Evolutionary conservation across 306 rosid genomes (phyloP).

Genomic region (Biancaea sappan): DNA sequence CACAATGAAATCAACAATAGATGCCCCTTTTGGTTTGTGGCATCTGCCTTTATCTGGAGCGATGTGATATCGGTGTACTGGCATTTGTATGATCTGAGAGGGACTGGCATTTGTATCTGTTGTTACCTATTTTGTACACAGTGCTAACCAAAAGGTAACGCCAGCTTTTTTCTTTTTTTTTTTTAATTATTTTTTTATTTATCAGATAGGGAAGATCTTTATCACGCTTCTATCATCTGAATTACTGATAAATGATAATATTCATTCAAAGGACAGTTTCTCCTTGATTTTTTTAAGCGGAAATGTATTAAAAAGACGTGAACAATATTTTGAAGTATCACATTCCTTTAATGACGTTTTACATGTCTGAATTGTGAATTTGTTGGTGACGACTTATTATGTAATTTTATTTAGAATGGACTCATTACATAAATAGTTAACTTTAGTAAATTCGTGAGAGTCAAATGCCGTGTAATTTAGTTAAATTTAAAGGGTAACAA

Average conservation of each 20-base stretch:
- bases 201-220: neutral
- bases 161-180: neutral
- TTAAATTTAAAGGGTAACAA: too few species aligned
- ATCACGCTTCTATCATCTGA: neutral
- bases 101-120: constrained; percentile 3
- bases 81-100: too few species aligned
- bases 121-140: constrained; percentile 31
- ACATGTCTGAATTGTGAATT: neutral
- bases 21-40: neutral
- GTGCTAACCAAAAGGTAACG: constrained; percentile 8
- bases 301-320: neutral
- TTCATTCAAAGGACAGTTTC: too few species aligned
- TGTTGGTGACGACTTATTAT: too few species aligned
- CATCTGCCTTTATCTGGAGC: neutral
- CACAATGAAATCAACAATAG: neutral
- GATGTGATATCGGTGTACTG: constrained; percentile 20
- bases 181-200: too few species aligned
- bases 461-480: too few species aligned
- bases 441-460: too few species aligned
- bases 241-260: neutral
- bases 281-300: neutral
- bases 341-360: too few species aligned
- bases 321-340: neutral
- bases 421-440: too few species aligned
- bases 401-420: too few species aligned